These are phyloP conservation scores for Cicer arietinum DNA, from an alignment of 306 rosid genomes.

Conservation along the genomic window DNA sequence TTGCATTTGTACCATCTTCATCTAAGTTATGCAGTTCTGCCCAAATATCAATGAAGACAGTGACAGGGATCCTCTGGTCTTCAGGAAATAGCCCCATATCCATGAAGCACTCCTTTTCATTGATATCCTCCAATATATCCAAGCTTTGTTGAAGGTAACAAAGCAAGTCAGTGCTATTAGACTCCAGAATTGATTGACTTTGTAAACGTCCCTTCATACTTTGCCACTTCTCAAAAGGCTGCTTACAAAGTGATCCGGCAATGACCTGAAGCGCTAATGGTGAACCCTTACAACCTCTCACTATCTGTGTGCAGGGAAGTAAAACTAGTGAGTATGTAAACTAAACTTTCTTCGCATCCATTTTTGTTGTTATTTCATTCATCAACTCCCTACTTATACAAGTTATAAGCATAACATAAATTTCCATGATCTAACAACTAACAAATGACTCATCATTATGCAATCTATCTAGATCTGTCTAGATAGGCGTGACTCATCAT, in stretches of 20 bases:
- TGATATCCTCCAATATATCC: slow-evolving; percentile 55
- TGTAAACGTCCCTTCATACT: slow-evolving; percentile 44
- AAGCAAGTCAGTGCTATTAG: slow-evolving; percentile 46
- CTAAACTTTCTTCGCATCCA: too few species aligned
- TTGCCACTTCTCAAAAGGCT: slow-evolving; percentile 56
- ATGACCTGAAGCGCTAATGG: slow-evolving; percentile 64
- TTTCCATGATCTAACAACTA: too few species aligned
- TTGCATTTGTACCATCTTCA: slow-evolving; percentile 48
- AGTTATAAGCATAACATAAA: too few species aligned
- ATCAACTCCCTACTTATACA: too few species aligned
- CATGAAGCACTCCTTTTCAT: slow-evolving; percentile 62
- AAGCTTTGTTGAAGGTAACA: slow-evolving; percentile 57
- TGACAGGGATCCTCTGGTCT: slow-evolving; percentile 65
- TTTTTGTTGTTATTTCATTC: too few species aligned
- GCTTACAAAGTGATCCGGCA: slow-evolving; percentile 57
- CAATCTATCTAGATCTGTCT: too few species aligned
- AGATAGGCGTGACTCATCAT: too few species aligned
- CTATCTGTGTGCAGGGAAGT: slow-evolving; percentile 59
- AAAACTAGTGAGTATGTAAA: slow-evolving; percentile 3
- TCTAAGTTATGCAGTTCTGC: slow-evolving; percentile 56
- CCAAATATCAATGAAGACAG: slow-evolving; percentile 71
- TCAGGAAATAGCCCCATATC: slow-evolving; percentile 79
- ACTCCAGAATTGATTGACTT: slow-evolving; percentile 50
- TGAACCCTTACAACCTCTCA: slow-evolving; percentile 59
- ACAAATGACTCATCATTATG: too few species aligned